phyloP scores from a whole-genome alignment of 2,329 filamentous ascomycete genomes.

The Aspergillus udagawae region DNA sequence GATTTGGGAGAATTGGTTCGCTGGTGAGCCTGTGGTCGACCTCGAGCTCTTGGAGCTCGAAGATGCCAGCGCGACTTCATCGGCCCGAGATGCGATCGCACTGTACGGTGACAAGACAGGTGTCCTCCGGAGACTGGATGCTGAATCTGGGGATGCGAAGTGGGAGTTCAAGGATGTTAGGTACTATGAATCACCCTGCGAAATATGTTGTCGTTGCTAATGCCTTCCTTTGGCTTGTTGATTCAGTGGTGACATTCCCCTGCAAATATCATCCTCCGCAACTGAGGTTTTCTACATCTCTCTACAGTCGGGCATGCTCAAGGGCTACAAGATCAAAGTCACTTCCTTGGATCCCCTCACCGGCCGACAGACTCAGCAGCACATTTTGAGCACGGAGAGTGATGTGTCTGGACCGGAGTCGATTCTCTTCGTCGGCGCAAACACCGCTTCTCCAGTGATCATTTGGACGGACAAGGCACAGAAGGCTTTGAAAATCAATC shows the following conservation, averaged over 20 bases:
- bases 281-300: slow-evolving; percentile 72
- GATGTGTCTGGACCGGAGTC: slow-evolving; percentile 55
- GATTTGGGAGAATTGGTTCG: slow-evolving; percentile 66
- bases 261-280: slow-evolving; percentile 69
- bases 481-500: slow-evolving; percentile 44
- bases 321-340: slow-evolving; percentile 73
- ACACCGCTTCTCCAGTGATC: slow-evolving; percentile 40
- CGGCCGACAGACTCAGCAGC: slow-evolving; percentile 68
- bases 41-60: slow-evolving; percentile 73
- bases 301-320: slow-evolving; percentile 61
- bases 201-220: neutral
- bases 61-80: slow-evolving; percentile 48
- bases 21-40: slow-evolving; percentile 40
- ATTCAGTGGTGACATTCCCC: slow-evolving; percentile 62
- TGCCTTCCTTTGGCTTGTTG: slow-evolving; percentile 16
- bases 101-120: slow-evolving; percentile 57
- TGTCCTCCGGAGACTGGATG: slow-evolving; percentile 67
- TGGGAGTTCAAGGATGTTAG: slow-evolving; percentile 72
- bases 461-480: slow-evolving; percentile 42
- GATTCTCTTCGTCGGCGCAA: slow-evolving; percentile 38
- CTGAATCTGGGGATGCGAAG: slow-evolving; percentile 64
- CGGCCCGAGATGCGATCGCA: slow-evolving; percentile 60
- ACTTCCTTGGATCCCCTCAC: slow-evolving; percentile 67
- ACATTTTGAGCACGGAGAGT: slow-evolving; percentile 67
- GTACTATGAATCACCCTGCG: slow-evolving; percentile 27